These are phyloP conservation scores for Colletotrichum sp. DNA, from an alignment of 2,329 filamentous ascomycete genomes.

Conservation along the genomic window DNA sequence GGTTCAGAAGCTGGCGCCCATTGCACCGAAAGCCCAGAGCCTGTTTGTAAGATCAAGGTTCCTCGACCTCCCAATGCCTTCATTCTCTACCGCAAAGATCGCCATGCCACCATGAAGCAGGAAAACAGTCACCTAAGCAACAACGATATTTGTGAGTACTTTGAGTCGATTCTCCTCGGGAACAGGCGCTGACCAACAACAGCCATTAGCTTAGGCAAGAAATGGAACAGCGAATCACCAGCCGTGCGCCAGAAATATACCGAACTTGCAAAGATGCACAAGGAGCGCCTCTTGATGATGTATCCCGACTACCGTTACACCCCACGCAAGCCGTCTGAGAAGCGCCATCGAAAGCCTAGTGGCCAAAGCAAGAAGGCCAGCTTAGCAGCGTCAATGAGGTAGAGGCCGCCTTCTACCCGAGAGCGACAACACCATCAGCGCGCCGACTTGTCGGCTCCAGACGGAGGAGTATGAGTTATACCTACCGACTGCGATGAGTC, in stretches of 20 bases:
- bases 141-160: conserved; percentile 33
- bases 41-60: conserved; percentile 20
- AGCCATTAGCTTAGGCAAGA: conserved; percentile 30
- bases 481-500: background rate
- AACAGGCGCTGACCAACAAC: background rate
- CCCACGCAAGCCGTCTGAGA: conserved; percentile 36
- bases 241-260: conserved; percentile 21
- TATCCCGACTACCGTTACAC: conserved; percentile 44
- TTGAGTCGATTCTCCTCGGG: no score
- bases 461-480: background rate
- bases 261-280: conserved; percentile 25
- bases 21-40: background rate
- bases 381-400: background rate
- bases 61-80: conserved; percentile 35
- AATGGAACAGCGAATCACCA: conserved; percentile 31
- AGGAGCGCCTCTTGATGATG: conserved; percentile 27
- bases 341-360: conserved; percentile 9
- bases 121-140: conserved; percentile 29
- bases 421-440: background rate
- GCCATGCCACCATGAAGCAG: conserved; percentile 26
- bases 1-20: background rate
- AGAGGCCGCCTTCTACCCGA: background rate
- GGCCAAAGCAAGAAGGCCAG: background rate
- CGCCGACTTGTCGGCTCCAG: background rate
- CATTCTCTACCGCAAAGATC: conserved; percentile 36